Conservation (phyloP, 352 stramenopile species). For the Globisporangium paroecandrum region DNA sequence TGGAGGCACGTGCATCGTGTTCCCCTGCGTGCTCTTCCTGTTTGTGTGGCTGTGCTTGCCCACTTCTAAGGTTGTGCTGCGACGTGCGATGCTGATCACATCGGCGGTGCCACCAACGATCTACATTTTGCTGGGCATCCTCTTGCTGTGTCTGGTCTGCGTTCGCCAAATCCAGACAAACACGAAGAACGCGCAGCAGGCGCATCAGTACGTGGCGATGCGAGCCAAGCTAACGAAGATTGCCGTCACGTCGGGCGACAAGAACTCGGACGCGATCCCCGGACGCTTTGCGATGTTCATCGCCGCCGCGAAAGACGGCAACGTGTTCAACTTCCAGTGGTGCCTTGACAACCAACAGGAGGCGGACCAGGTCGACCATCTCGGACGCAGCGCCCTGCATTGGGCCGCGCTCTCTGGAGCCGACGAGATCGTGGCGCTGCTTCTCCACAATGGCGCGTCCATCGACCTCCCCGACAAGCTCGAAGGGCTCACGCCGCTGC, state of each 20-base stretch:
- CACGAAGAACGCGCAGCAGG: slow-evolving; percentile 50
- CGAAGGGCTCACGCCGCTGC: slow-evolving; percentile 57
- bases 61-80: slow-evolving; percentile 23
- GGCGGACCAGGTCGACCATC: slow-evolving; percentile 59
- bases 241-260: slow-evolving; percentile 38
- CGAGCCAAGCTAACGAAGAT: slow-evolving; percentile 47
- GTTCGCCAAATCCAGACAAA: slow-evolving; percentile 48
- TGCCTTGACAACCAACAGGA: slow-evolving; percentile 58
- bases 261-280: slow-evolving; percentile 28
- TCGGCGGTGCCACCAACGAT: slow-evolving; percentile 33
- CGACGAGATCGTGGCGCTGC: slow-evolving; percentile 53
- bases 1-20: slow-evolving; percentile 43
- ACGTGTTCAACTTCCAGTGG: slow-evolving; percentile 46
- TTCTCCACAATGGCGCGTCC: slow-evolving; percentile 66
- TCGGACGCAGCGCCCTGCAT: slow-evolving; percentile 63
- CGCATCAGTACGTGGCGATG: slow-evolving; percentile 49
- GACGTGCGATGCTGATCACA: slow-evolving; percentile 40
- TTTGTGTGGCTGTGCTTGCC: slow-evolving; percentile 42
- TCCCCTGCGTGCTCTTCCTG: slow-evolving; percentile 52
- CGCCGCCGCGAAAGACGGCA: slow-evolving; percentile 41
- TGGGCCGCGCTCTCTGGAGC: slow-evolving; percentile 54
- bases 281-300: slow-evolving; percentile 66
- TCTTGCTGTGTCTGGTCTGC: slow-evolving; percentile 47
- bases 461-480: slow-evolving; percentile 58
- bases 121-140: slow-evolving; percentile 33